Base-by-base conservation (phyloP, 441 rosid genomes). In the Adansonia madagascariensis region DNA sequence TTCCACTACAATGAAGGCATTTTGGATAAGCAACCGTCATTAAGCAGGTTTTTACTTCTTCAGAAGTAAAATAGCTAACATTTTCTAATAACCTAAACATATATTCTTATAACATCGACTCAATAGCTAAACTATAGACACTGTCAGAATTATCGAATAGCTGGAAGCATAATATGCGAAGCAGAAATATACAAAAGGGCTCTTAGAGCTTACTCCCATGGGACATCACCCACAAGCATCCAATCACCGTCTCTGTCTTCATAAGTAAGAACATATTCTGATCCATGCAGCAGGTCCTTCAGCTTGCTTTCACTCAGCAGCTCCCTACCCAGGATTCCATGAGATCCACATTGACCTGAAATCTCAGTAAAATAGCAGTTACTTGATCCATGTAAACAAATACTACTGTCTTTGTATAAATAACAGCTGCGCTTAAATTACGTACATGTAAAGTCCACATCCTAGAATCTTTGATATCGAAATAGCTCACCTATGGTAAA, bases 211-310 rank as follows among this genome's bases (percentile, higher is more conserved):
- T 88, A 90, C 94, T 85, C 91, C 91, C 94, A 90, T 0, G 94
- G 94, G 67, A 90, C 94, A 85, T 90, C 94, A 55, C 94, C 92
- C 52, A 90, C 94, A 31, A 90, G 92, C 94, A 90, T 90, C 91
- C 94, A 88, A 17, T 90, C 94, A 50, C 90, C 88, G 2, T 89
- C 94, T 86, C 85, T 90, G 60, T 90, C 94, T 81, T 90, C 91
- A 14, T 89, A 90, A 59, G 94, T 88, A 66, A 90, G 89, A 76
- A 90, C 91, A 76, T 86, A 86, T 55, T 89, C 94, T 6, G 94
- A 86, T 78, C 92, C 90, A 80, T 86, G 90, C 31, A 90, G 84
- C 70, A 88, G 85, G 81, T 90, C 89, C 74, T 89, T 89, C 79
- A 89, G 56, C 78, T 86, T 90, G 72, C 84, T 84, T 74, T 89